Base-by-base conservation (phyloP, 2,329 filamentous ascomycete genomes). In the Hirsutella thompsonii region DNA sequence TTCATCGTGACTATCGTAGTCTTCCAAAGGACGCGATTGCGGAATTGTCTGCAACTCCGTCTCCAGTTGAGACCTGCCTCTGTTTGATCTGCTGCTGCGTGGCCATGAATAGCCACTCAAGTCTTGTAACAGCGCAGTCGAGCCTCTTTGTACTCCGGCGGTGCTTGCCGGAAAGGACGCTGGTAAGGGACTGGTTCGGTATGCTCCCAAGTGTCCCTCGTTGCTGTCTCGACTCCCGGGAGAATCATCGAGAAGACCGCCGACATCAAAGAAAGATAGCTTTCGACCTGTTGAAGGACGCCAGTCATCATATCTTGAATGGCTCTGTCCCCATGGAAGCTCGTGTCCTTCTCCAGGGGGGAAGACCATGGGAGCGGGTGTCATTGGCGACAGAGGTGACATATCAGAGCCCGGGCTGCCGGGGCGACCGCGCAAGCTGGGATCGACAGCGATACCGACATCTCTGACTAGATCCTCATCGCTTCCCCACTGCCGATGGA, bases 401-500 rank as follows among this genome's bases (percentile, higher is more conserved):
- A 55, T 57, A 20, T 56, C 54, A 8, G 33, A 20, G 13, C 52
- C 51, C 2, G 47, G 46, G 3, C 49, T 49, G 18, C 52, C 49
- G 2, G 54, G 57, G 2, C 48, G 52, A 10, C 66, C 61, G 26
- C 70, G 67, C 16, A 79, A 55, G 41, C 72, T 66, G 1, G 67
- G 68, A 32, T 72, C 66, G 3, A 78, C 70, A 11, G 82, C 75
- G 32, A 90, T 76, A 8, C 90, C 89, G 3, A 94, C 54, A 45
- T 81, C 84, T 39, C 83, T 71, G 4, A 93, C 87, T 1, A 96
- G 73, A 55, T 96, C 87, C 54, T 93, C 88, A 52, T 96, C 90
- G 50, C 87, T 94, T 35, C 86, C 88, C 80, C 84, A 90, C 42
- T 84, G 76, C 38, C 76, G 74, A 44, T 79, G 63, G 36, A 81